These are phyloP conservation scores for Sicyos baderoa DNA, from an alignment of 306 rosid genomes.

Conservation along the genomic window DNA sequence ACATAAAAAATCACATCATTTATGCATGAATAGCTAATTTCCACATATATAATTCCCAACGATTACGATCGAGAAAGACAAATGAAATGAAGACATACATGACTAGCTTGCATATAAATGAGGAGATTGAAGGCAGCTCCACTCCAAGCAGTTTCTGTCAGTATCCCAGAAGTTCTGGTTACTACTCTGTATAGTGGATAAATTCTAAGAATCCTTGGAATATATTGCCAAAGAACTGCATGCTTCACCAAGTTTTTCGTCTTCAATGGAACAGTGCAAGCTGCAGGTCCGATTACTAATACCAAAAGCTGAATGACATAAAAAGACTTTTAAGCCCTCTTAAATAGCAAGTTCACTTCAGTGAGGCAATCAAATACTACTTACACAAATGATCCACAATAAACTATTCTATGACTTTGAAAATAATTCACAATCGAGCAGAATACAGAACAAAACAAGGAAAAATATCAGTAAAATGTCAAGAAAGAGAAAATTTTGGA, in stretches of 20 bases:
- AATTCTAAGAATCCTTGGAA: conserved; percentile 58
- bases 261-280: conserved; percentile 21
- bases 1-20: too few relatives aligned
- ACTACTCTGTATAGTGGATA: conserved; percentile 58
- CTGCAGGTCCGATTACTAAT: conserved; percentile 26
- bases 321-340: not conserved
- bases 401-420: not conserved
- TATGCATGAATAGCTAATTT: too few relatives aligned
- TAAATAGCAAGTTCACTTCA: not conserved
- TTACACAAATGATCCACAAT: not conserved
- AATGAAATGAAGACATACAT: conserved; percentile 42
- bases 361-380: not conserved
- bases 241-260: conserved; percentile 44
- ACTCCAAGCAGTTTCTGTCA: conserved; percentile 84
- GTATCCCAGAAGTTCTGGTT: conserved; percentile 62
- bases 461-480: not conserved
- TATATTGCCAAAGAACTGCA: conserved; percentile 42
- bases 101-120: conserved; percentile 81
- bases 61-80: too few relatives aligned
- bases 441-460: not conserved
- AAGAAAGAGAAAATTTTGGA: conserved; percentile 8
- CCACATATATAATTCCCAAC: too few relatives aligned
- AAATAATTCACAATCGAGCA: not conserved
- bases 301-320: conserved; percentile 40
- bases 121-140: conserved; percentile 81